Conservation (phyloP, 331 rosid genomes). For the Arachis monticola region DNA sequence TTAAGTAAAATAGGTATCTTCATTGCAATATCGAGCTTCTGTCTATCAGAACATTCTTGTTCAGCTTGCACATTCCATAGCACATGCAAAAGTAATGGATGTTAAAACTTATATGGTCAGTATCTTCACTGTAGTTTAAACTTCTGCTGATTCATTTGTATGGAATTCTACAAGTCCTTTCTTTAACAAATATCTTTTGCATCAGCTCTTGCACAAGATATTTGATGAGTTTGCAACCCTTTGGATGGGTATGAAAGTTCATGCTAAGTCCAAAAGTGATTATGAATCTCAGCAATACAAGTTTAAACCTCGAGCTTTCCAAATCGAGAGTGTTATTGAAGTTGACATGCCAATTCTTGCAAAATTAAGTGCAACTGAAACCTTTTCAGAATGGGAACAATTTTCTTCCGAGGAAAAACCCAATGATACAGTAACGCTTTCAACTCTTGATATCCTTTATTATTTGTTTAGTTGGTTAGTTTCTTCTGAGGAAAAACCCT, state of each 20-base stretch:
- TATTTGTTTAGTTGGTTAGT: neutral
- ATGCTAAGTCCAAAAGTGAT: slow-evolving; percentile 61
- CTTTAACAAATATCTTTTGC: slow-evolving; percentile 35
- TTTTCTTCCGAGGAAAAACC: slow-evolving; percentile 56
- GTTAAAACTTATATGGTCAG: slow-evolving; percentile 63
- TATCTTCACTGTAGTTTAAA: slow-evolving; percentile 23
- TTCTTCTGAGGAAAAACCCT: slow-evolving; percentile 52
- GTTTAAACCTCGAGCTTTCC: slow-evolving; percentile 74
- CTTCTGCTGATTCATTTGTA: slow-evolving; percentile 20
- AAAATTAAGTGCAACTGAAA: slow-evolving; percentile 48
- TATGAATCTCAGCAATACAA: slow-evolving; percentile 65
- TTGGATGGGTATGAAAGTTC: slow-evolving; percentile 69
- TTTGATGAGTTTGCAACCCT: slow-evolving; percentile 65
- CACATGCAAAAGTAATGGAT: slow-evolving; percentile 65
- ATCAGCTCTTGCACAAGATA: slow-evolving; percentile 72
- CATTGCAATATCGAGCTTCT: slow-evolving; percentile 56
- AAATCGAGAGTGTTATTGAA: slow-evolving; percentile 73
- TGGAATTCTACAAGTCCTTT: slow-evolving; percentile 17
- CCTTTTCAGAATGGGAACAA: slow-evolving; percentile 74
- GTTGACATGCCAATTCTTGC: slow-evolving; percentile 58
- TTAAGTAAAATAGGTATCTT: slow-evolving; percentile 57
- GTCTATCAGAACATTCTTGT: slow-evolving; percentile 63
- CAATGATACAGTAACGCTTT: slow-evolving; percentile 46
- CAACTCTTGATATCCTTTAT: too few species aligned
- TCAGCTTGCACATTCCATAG: slow-evolving; percentile 64